Conservation (phyloP, 192 early-diverging fungal genomes). For the Glomus cerebriforme region DNA sequence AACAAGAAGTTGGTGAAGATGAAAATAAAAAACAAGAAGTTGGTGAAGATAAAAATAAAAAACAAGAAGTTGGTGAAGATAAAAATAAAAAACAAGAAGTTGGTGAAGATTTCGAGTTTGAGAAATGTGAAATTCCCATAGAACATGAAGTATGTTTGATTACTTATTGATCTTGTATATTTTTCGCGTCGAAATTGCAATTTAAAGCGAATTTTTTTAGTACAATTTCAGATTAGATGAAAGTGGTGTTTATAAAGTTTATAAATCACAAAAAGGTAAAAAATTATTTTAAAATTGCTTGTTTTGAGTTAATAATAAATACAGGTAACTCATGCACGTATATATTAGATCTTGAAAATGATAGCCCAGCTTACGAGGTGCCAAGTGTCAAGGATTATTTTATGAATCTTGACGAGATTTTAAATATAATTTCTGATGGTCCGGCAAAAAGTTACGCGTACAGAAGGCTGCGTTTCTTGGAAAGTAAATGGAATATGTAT, state of each 20-base stretch:
- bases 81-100: conserved; percentile 38
- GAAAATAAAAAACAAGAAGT: conserved; percentile 38
- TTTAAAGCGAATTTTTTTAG: conserved; percentile 6
- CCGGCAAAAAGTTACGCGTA: conserved; percentile 93
- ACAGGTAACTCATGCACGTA: background rate
- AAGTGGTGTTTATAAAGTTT: conserved; percentile 68
- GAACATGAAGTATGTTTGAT: conserved; percentile 35
- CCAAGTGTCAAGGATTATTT: conserved; percentile 86
- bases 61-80: too few species aligned
- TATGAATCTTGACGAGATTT: conserved; percentile 79
- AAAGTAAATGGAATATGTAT: conserved; percentile 94
- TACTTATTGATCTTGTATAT: background rate
- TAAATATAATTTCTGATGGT: conserved; percentile 78
- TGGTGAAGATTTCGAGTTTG: conserved; percentile 43
- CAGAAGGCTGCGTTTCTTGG: conserved; percentile 84
- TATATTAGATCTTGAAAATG: conserved; percentile 29
- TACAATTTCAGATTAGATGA: conserved; percentile 54
- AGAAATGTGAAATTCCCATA: conserved; percentile 37
- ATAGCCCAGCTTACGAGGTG: conserved; percentile 49
- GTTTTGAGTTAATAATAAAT: background rate
- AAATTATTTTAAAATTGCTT: too few species aligned
- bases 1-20: conserved; percentile 42
- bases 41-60: too few species aligned
- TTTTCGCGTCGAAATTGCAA: background rate
- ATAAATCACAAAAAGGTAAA: conserved; percentile 20